Percentiles rank a stretch among this genome's conserved stretches.
These are phyloP conservation scores for Pharnaceum exiguum DNA, from an alignment of 148 eudicot species.

Conservation along the genomic window DNA sequence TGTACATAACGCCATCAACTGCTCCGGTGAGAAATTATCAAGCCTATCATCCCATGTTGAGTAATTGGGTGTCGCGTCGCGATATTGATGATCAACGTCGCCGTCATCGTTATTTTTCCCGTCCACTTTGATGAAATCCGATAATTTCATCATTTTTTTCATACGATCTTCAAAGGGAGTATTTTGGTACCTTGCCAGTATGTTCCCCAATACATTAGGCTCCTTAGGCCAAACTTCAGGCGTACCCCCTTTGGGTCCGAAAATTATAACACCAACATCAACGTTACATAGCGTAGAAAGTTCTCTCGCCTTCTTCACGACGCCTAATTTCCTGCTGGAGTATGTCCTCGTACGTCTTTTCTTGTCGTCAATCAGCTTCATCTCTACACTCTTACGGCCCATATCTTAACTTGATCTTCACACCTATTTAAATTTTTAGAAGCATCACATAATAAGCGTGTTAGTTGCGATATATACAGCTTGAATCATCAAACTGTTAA, in stretches of 20 bases:
- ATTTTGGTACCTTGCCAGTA: not conserved
- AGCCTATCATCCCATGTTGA: not conserved
- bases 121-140: not conserved
- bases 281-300: conserved; percentile 16
- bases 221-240: conserved; percentile 18
- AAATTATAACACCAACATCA: conserved; percentile 9
- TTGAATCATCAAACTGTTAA: no score
- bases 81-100: not conserved
- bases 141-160: not conserved
- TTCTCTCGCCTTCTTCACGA: conserved; percentile 17
- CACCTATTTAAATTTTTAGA: no score
- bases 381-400: not conserved
- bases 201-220: not conserved
- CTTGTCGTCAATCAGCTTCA: conserved; percentile 3
- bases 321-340: not conserved
- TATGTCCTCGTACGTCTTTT: not conserved
- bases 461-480: no score
- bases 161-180: not conserved
- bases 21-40: not conserved
- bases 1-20: conserved; percentile 1
- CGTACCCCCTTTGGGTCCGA: not conserved
- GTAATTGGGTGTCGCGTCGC: not conserved
- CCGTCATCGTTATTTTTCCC: not conserved
- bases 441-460: no score
- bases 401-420: no score